Evolutionary conservation across 345 rosid species (phyloP).

Genomic region (Lepidium africanum): DNA sequence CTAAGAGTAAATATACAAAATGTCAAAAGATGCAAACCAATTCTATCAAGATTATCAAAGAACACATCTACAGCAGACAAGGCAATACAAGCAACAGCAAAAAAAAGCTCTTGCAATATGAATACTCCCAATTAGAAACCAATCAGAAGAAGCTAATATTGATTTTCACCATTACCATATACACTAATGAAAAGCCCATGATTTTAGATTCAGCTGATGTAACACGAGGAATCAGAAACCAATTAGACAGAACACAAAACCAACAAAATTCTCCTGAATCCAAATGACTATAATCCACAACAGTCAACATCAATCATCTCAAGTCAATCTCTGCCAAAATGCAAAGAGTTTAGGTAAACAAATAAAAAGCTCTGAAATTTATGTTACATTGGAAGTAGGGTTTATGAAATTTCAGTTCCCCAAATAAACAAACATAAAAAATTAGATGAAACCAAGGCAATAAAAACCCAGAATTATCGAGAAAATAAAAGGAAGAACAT

Average conservation of each 20-base stretch:
- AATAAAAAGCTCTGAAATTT: conserved; percentile 1
- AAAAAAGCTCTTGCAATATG: background rate
- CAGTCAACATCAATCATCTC: conserved; percentile 18
- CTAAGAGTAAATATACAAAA: background rate
- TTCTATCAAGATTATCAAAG: background rate
- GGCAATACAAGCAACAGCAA: background rate
- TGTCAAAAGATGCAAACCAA: conserved; percentile 1
- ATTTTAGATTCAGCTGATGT: background rate
- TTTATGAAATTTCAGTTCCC: conserved; percentile 14
- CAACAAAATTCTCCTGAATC: conserved; percentile 6
- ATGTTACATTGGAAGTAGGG: conserved; percentile 22
- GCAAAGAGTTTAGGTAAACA: background rate
- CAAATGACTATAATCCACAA: conserved; percentile 12
- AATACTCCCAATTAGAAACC: background rate
- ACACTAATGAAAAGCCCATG: background rate
- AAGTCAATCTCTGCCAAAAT: conserved; percentile 17
- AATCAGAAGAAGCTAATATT: background rate
- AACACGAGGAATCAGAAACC: background rate
- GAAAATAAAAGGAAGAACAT: conserved; percentile 1
- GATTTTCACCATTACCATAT: background rate
- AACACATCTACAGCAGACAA: background rate
- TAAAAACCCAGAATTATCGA: background rate
- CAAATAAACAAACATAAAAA: background rate
- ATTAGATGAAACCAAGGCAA: conserved; percentile 1
- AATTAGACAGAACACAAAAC: background rate